Base-by-base conservation (phyloP, 352 stramenopile species). In the Aphanomyces astaci region DNA sequence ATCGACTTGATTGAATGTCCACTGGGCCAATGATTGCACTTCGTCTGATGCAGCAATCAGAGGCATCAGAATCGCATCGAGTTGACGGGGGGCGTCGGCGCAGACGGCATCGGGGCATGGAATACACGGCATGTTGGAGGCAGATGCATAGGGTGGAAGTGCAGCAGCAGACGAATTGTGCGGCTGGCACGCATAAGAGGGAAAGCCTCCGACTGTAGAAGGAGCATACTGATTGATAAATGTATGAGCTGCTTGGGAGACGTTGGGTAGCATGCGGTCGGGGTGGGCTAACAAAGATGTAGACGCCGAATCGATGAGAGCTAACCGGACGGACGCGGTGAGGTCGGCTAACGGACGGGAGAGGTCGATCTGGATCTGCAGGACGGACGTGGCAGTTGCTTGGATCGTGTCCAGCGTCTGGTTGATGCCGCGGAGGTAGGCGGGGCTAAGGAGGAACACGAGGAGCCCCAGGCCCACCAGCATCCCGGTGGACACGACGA, bases 61-160 rank as follows among this genome's bases (percentile, higher is more conserved):
- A 13, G 51, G 51, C 5, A 25, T 33, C 2, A 65, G 36, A 17
- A 65, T 65, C 4, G 11, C 10, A 11, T 51, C 1, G 10, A 65
- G 32, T 2, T 2, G 9, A 1, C 13, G 13, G 13, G 36, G n/a
- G 25, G 48, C 39, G 15, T 32, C 25, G 19, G n/a, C 56, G 56
- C 56, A 65, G 32, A 65, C 56, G 22, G 7, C 11, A 3, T 31
- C 32, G 27, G 56, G 56, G 27, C 56, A 65, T 2, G 56, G n/a
- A 3, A 48, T 51, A 27, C 56, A 65, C 36, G 56, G 36, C 5
- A 36, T 24, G 10, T n/a, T 40, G 22, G 56, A 33, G 13, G 56
- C 39, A 10, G 11, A n/a, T n/a, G 22, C 5, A 3, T 17, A 33
- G 32, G n/a, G 36, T 3, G 19, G 2, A n/a, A n/a, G n/a, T n/a